Percentiles rank a stretch among this genome's conserved stretches.
Evolutionary conservation across 164 flowering plant genomes (phyloP).

Genomic region (Sedum album): DNA sequence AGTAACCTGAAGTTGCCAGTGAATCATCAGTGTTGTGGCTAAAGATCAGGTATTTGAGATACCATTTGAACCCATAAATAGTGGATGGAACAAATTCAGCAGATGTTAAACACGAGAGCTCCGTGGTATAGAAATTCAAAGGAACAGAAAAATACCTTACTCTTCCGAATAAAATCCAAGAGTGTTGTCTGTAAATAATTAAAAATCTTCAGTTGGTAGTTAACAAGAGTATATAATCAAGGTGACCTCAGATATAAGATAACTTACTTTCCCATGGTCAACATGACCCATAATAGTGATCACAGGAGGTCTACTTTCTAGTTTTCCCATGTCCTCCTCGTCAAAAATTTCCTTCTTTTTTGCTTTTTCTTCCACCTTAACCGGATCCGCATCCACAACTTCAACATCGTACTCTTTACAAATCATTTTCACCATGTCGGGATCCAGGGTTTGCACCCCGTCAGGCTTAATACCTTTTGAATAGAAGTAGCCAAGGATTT

Average conservation of each 20-base stretch:
- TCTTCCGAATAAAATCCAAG: constrained; percentile 81
- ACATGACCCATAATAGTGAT: constrained; percentile 98
- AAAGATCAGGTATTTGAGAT: background rate
- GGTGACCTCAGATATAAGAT: background rate
- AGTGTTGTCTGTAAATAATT: constrained; percentile 74
- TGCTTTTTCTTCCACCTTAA: constrained; percentile 75
- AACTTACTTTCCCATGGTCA: constrained; percentile 87
- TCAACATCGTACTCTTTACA: constrained; percentile 80
- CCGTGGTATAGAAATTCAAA: background rate
- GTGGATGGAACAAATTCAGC: no score
- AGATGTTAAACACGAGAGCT: background rate
- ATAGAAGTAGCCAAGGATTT: constrained; percentile 64
- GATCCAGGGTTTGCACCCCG: constrained; percentile 64
- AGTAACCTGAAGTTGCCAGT: constrained; percentile 50
- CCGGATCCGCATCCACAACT: constrained; percentile 69
- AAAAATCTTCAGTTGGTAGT: constrained; percentile 7
- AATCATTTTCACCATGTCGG: constrained; percentile 78
- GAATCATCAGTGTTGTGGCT: background rate
- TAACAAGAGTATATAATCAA: background rate
- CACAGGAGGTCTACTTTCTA: constrained; percentile 84
- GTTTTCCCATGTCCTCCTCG: constrained; percentile 79
- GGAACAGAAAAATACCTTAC: constrained; percentile 52
- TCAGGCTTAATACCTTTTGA: constrained; percentile 77
- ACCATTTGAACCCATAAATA: background rate
- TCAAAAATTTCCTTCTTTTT: constrained; percentile 76